Evolutionary conservation across 2,329 filamentous ascomycete genomes (phyloP), one percentile per base, ranked within the genome.

Genomic region (Sphaerulina vaccinii): DNA sequence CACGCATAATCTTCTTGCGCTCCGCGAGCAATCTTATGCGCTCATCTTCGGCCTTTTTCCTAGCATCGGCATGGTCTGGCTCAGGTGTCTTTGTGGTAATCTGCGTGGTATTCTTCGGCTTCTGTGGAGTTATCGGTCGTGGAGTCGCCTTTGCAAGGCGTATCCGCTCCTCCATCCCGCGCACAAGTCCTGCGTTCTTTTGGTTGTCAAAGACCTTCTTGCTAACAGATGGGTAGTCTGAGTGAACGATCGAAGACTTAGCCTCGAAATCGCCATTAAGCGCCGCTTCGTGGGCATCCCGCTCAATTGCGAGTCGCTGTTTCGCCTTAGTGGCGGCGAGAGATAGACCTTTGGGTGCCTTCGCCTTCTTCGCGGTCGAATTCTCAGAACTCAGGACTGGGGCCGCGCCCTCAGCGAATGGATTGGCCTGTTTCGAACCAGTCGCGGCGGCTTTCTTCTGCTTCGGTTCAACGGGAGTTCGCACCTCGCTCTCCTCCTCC

Each of bases 41-140:
- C 36, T 49, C 42, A 9, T 11, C 16, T n/a, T 38, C 33, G 27
- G 27, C 27, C 9, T 32, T 32, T 9, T 11, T 9, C 3, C 7
- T 19, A 13, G 40, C n/a, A 27, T 29, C 35, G 19, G 19, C 22
- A n/a, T 13, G 42, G 41, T 29, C 42, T 42, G 32, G 9, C 37
- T 22, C 22, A 27, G 47, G 40, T 43, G 51, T 42, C 18, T 33
- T 35, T 22, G 45, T 32, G 27, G 41, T 23, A 33, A 32, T 21
- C 9, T 21, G 18, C 3, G 19, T n/a, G 29, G 10, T 24, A n/a
- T 33, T 37, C 8, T 13, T 37, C 29, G 15, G 18, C 32, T 44
- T 8, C 16, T 19, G 24, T 10, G 9, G n/a, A n/a, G n/a, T n/a
- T n/a, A n/a, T n/a, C n/a, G n/a, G n/a, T n/a, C n/a, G n/a, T n/a